phyloP scores from a whole-genome alignment of 139 green algal species.

The Chlorella sorokiniana region DNA sequence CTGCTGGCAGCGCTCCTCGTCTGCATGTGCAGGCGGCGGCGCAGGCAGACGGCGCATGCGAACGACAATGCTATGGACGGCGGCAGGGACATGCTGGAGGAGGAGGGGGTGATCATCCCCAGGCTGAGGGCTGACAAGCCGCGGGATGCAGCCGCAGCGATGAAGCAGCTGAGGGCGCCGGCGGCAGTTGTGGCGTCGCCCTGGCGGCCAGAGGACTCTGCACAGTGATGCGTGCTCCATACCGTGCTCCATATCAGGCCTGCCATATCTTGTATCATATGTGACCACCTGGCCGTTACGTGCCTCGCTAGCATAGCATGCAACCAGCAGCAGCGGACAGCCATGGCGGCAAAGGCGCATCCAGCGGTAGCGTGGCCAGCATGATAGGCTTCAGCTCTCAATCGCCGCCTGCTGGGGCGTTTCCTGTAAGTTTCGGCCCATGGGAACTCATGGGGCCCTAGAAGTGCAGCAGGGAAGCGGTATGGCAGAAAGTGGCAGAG shows the following conservation, averaged over 20 bases:
- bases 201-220: constrained; percentile 11
- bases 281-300: too few relatives aligned
- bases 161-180: background rate
- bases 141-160: background rate
- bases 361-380: too few relatives aligned
- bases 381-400: too few relatives aligned
- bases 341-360: too few relatives aligned
- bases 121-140: constrained; percentile 8
- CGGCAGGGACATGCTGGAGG: background rate
- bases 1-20: background rate
- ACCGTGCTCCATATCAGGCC: too few relatives aligned
- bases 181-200: background rate
- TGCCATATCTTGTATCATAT: too few relatives aligned
- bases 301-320: too few relatives aligned
- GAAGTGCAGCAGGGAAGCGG: background rate
- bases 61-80: background rate
- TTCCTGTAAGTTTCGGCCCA: too few relatives aligned
- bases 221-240: too few relatives aligned
- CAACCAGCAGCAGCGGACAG: too few relatives aligned
- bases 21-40: background rate
- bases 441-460: background rate
- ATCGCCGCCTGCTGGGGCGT: too few relatives aligned
- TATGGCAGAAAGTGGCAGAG: background rate
- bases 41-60: background rate
- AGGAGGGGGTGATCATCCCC: background rate